Conservation (phyloP, 176 grass and related monocot genomes). For the Oryza australiensis region DNA sequence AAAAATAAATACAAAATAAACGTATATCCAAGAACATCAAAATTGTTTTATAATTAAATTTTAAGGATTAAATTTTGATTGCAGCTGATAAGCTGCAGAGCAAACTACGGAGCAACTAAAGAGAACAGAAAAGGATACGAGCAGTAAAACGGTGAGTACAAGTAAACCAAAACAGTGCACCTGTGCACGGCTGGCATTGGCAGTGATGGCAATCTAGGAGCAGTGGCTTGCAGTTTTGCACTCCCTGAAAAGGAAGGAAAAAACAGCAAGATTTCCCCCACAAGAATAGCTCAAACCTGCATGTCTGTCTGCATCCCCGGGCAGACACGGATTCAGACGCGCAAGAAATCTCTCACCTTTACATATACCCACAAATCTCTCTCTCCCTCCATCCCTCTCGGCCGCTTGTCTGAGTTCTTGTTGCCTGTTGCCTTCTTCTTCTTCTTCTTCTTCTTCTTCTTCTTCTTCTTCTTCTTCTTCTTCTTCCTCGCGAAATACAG, state of each 20-base stretch:
- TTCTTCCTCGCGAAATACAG: not conserved
- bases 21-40: too few relatives aligned
- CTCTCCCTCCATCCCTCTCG: not conserved
- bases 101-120: too few relatives aligned
- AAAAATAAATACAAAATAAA: too few relatives aligned
- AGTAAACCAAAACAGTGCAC: not conserved
- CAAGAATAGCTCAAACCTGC: slow-evolving; percentile 46
- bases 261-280: not conserved
- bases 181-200: slow-evolving; percentile 8
- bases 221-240: not conserved
- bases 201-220: slow-evolving; percentile 1
- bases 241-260: not conserved
- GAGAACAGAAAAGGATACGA: too few relatives aligned
- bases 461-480: too few relatives aligned
- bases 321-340: slow-evolving; percentile 1
- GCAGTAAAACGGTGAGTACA: too few relatives aligned
- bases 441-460: too few relatives aligned
- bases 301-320: not conserved
- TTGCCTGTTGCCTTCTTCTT: not conserved
- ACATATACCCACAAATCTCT: not conserved
- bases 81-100: too few relatives aligned
- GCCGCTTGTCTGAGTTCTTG: not conserved
- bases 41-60: too few relatives aligned
- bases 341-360: slow-evolving; percentile 20
- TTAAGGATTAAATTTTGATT: too few relatives aligned